Conservation (phyloP, 306 rosid genomes). For the Glycine tomentella region DNA sequence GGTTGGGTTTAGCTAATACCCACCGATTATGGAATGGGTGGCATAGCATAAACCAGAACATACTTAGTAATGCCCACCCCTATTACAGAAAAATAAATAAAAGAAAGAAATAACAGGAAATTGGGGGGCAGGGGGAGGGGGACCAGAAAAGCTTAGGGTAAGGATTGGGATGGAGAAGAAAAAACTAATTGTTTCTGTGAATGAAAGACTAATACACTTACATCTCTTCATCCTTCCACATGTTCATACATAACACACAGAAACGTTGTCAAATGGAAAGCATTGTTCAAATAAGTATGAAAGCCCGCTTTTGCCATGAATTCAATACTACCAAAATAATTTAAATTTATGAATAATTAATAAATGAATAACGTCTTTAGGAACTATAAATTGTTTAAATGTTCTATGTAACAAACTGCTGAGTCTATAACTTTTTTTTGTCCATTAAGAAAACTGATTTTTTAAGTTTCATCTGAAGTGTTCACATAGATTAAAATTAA, state of each 20-base stretch:
- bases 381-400: slow-evolving; percentile 32
- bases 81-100: background rate
- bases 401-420: background rate
- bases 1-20: slow-evolving; percentile 7
- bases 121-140: too few relatives aligned
- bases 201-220: slow-evolving; percentile 24
- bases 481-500: slow-evolving; percentile 12
- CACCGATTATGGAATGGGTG: background rate
- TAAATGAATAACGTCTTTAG: slow-evolving; percentile 21
- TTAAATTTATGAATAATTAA: slow-evolving; percentile 12
- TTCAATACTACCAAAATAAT: background rate
- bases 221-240: slow-evolving; percentile 17
- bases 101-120: background rate
- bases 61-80: slow-evolving; percentile 1
- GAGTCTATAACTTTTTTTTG: background rate
- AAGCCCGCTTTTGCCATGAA: slow-evolving; percentile 5
- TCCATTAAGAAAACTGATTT: background rate
- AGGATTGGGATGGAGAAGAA: slow-evolving; percentile 15
- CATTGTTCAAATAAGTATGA: background rate
- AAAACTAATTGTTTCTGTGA: slow-evolving; percentile 14
- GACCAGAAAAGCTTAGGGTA: background rate
- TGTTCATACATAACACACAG: background rate
- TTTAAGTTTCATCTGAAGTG: slow-evolving; percentile 34
- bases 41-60: slow-evolving; percentile 19
- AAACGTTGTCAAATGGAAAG: slow-evolving; percentile 8